Percentiles rank a stretch among this genome's conserved stretches.
These are phyloP conservation scores for Raffaelea albimanens DNA, from an alignment of 2,329 filamentous ascomycete species.

Conservation along the genomic window DNA sequence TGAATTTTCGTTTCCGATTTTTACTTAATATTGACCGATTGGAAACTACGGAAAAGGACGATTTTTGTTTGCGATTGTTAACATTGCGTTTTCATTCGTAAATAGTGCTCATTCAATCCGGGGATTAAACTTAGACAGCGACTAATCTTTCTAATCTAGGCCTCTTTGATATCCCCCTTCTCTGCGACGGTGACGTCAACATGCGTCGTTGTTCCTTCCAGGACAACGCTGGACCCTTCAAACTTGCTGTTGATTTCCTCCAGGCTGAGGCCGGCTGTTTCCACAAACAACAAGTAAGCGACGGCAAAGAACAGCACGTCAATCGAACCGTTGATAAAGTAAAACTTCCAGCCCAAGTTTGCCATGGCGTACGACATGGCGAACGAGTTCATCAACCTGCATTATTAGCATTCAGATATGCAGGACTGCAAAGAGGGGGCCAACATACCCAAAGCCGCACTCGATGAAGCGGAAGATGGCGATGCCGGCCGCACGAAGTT, in stretches of 20 bases:
- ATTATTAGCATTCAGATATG: background rate
- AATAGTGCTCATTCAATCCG: too few species aligned
- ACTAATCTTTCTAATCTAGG: too few species aligned
- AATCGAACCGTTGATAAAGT: slow-evolving; percentile 1
- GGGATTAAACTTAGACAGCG: too few species aligned
- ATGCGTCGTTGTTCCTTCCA: too few species aligned
- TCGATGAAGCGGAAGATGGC: slow-evolving; percentile 20
- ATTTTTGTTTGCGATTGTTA: too few species aligned
- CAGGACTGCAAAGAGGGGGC: background rate
- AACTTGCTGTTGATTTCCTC: slow-evolving; percentile 3
- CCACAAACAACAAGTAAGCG: background rate
- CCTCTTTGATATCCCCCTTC: too few species aligned
- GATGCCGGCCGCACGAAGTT: slow-evolving; percentile 21
- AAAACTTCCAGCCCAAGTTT: slow-evolving; percentile 5
- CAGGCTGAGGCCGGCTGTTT: background rate
- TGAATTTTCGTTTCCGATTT: too few species aligned
- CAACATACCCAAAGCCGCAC: slow-evolving; percentile 17
- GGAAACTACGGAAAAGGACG: too few species aligned
- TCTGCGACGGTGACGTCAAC: too few species aligned
- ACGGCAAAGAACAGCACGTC: background rate
- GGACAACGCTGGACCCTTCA: background rate
- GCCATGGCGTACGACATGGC: slow-evolving; percentile 21
- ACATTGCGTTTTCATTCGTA: too few species aligned
- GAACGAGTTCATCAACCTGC: slow-evolving; percentile 18
- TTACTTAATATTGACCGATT: too few species aligned